These are phyloP conservation scores for Penicillium macrosclerotiorum DNA, from an alignment of 495 filamentous ascomycete species.

Conservation along the genomic window DNA sequence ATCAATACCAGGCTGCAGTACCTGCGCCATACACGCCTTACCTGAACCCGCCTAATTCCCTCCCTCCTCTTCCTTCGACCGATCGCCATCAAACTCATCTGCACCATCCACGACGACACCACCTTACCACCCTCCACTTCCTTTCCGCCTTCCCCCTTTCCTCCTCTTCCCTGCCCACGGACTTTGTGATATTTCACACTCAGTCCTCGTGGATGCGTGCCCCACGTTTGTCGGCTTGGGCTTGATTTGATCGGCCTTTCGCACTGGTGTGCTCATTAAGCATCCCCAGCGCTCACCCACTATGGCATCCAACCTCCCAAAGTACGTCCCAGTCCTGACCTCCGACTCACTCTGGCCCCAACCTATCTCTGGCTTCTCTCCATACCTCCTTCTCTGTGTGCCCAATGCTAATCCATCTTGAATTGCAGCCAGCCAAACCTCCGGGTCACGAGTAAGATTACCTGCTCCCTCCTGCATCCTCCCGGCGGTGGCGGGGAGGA, in stretches of 20 bases:
- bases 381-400: background rate
- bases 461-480: constrained; percentile 13
- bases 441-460: constrained; percentile 60
- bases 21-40: too few species aligned
- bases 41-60: constrained; percentile 7
- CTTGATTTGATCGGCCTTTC: constrained; percentile 45
- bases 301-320: constrained; percentile 61
- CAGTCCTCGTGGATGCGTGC: constrained; percentile 42
- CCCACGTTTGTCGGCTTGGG: constrained; percentile 33
- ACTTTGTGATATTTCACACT: constrained; percentile 14
- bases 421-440: constrained; percentile 56
- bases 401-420: constrained; percentile 23
- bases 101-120: constrained; percentile 3
- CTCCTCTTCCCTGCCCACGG: constrained; percentile 9
- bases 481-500: constrained; percentile 21
- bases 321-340: constrained; percentile 41
- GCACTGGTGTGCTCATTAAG: constrained; percentile 33
- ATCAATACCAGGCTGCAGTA: background rate
- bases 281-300: constrained; percentile 29
- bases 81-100: constrained; percentile 18
- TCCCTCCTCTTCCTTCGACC: constrained; percentile 22
- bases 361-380: constrained; percentile 6
- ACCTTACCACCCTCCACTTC: constrained; percentile 5
- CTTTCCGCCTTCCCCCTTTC: constrained; percentile 9
- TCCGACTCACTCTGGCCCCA: background rate